Conservation (phyloP, 306 rosid genomes). For the Pterocarpus santalinus region DNA sequence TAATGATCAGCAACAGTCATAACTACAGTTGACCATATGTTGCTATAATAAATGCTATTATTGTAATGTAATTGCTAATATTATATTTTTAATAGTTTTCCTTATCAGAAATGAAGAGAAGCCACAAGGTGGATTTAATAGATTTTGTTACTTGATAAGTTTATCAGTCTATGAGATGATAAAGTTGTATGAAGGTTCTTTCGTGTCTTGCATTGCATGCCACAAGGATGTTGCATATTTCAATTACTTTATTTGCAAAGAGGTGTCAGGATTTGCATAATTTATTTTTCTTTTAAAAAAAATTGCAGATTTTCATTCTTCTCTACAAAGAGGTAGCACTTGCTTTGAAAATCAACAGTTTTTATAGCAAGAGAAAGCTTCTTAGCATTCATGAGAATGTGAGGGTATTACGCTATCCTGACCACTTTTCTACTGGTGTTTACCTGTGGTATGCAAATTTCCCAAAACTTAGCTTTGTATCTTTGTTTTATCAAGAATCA, state of each 20-base stretch:
- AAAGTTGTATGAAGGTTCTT: slow-evolving; percentile 41
- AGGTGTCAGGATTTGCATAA: slow-evolving; percentile 19
- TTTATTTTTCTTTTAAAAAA: neutral
- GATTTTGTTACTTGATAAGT: neutral
- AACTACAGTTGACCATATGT: too few relatives aligned
- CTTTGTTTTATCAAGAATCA: slow-evolving; percentile 33
- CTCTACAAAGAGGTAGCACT: slow-evolving; percentile 98
- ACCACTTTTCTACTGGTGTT: slow-evolving; percentile 97
- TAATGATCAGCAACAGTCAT: too few relatives aligned
- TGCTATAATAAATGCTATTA: neutral
- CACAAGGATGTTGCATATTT: slow-evolving; percentile 19
- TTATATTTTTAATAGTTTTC: neutral
- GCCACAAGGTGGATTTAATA: neutral
- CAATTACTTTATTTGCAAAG: slow-evolving; percentile 31
- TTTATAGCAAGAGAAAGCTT: slow-evolving; percentile 90
- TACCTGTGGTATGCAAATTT: slow-evolving; percentile 85
- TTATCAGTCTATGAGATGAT: slow-evolving; percentile 54
- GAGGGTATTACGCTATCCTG: slow-evolving; percentile 95
- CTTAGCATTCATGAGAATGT: slow-evolving; percentile 97
- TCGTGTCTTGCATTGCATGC: slow-evolving; percentile 28
- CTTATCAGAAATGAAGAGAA: slow-evolving; percentile 35
- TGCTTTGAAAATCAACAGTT: slow-evolving; percentile 97
- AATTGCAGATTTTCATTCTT: slow-evolving; percentile 89
- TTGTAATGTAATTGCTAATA: neutral
- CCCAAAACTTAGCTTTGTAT: slow-evolving; percentile 33